Evolutionary conservation across 1,284 basidiomycete species (phyloP).

Genomic region (Phellopilus nigrolimitatus): DNA sequence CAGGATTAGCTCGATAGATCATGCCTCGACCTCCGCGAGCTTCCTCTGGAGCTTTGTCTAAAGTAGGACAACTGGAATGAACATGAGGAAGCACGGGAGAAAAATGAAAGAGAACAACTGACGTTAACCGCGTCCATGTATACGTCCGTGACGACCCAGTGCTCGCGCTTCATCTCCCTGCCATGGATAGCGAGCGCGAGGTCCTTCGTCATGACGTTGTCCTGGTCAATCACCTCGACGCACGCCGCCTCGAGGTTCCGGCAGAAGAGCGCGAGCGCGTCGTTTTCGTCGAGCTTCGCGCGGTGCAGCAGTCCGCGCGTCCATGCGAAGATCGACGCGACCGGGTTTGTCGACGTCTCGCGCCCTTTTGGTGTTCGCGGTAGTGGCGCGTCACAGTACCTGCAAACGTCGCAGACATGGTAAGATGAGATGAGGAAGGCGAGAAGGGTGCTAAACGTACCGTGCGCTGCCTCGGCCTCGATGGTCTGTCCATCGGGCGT

Average conservation of each 20-base stretch:
- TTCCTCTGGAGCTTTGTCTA: slow-evolving; percentile 23
- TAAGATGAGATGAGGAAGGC: neutral
- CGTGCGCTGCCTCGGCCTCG: slow-evolving; percentile 95
- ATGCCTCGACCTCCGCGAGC: slow-evolving; percentile 11
- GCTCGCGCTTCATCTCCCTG: slow-evolving; percentile 83
- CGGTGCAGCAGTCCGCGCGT: slow-evolving; percentile 92
- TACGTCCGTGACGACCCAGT: slow-evolving; percentile 89
- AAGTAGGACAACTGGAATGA: neutral
- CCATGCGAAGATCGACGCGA: slow-evolving; percentile 99
- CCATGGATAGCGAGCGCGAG: slow-evolving; percentile 94
- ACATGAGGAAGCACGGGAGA: neutral
- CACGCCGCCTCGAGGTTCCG: slow-evolving; percentile 82
- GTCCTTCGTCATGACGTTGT: slow-evolving; percentile 96
- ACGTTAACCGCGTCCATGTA: slow-evolving; percentile 91
- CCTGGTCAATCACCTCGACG: slow-evolving; percentile 87
- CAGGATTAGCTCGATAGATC: neutral
- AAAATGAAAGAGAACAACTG: slow-evolving; percentile 27
- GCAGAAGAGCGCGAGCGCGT: slow-evolving; percentile 74
- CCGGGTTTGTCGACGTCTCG: slow-evolving; percentile 96
- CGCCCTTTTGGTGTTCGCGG: slow-evolving; percentile 93
- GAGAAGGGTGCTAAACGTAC: slow-evolving; percentile 50
- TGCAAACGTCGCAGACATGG: slow-evolving; percentile 24
- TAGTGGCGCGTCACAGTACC: slow-evolving; percentile 92
- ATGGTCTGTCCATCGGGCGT: slow-evolving; percentile 93
- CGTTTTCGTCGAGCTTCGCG: slow-evolving; percentile 88